Percentiles rank a stretch among this genome's conserved stretches.
phyloP scores from a whole-genome alignment of 768 basidiomycete genomes.

The Lyophyllum semitale region DNA sequence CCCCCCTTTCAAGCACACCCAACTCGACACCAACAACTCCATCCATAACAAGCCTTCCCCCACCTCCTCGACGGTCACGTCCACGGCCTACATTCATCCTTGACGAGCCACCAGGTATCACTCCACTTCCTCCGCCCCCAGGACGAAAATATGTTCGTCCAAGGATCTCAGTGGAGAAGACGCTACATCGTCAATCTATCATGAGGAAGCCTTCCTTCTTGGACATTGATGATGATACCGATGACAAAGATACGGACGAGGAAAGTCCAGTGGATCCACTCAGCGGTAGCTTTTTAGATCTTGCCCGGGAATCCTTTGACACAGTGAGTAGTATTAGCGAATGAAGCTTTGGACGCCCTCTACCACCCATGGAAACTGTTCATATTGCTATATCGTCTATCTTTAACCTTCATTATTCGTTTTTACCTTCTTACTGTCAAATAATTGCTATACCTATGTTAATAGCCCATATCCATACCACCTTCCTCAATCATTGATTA shows the following conservation, averaged over 20 bases:
- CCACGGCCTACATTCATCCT: conserved; percentile 24
- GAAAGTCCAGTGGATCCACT: conserved; percentile 22
- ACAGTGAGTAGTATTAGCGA: conserved; percentile 36
- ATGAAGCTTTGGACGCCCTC: conserved; percentile 11
- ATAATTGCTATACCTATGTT: conserved; percentile 18
- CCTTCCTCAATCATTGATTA: not conserved
- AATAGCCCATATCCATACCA: conserved; percentile 4
- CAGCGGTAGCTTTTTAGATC: conserved; percentile 50
- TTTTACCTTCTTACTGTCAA: conserved; percentile 15
- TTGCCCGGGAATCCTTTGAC: conserved; percentile 55
- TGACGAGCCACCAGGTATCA: conserved; percentile 3
- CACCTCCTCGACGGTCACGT: conserved; percentile 51
- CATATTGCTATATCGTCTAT: conserved; percentile 7
- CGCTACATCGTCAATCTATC: conserved; percentile 51
- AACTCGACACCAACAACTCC: conserved; percentile 23
- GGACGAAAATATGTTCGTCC: conserved; percentile 27
- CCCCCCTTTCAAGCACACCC: conserved; percentile 16
- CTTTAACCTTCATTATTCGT: conserved; percentile 7
- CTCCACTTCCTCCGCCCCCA: conserved; percentile 37
- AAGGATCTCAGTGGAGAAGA: conserved; percentile 37
- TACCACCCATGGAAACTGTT: not conserved
- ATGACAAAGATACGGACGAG: conserved; percentile 31
- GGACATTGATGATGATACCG: conserved; percentile 60
- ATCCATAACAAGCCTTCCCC: conserved; percentile 46
- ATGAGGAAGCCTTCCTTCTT: conserved; percentile 74